Evolutionary conservation across 129 eudicot species (phyloP), one percentile per base, ranked within the genome.

Genomic region (Helianthus tuberosus): DNA sequence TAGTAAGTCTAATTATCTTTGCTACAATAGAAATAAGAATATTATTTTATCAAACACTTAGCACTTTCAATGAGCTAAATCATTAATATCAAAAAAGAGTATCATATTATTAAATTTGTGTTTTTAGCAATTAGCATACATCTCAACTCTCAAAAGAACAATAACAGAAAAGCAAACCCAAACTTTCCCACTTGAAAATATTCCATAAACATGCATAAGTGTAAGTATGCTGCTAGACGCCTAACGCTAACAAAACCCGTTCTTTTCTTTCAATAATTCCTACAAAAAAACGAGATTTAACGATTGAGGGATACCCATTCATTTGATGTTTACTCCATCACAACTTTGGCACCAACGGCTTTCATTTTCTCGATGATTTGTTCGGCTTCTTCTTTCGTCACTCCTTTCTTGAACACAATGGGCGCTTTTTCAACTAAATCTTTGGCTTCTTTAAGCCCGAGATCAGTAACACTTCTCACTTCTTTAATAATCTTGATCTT

Each of bases 371-470:
- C 88, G 7, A 90, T 84, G 73, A 90, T 93, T 41, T 83, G 73
- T 71, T 88, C 98, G 8, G 83, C 96, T 73, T 93, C 98, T 70
- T 93, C 96, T 83, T 90, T 93, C 0, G 92, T 62, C 48, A 93
- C 91, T 5, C 96, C 96, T 77, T 84, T 88, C 66, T 93, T 93
- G 60, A 93, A 73, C 55, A 93, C 86, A 5, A 82, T 76, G 10
- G 98, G 98, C 2, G 86, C 63, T 78, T 93, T 93, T 76, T 93
- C 98, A 55, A 93, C 98, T 71, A 93, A 62, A 11, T 93, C 96
- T 79, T 93, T 93, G 0, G 98, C 97, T 80, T 93, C 98, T 67
- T 93, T 93, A 23, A 93, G 86, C 35, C 98, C 98, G 53, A 93
- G 68, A 39, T 93, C 96, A 62, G 96, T 93, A 70, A 69, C 81